Percentiles rank a stretch among this genome's conserved stretches.
These are phyloP conservation scores for Asterionellopsis glacialis DNA, from an alignment of 108 stramenopile genomes.

Conservation along the genomic window DNA sequence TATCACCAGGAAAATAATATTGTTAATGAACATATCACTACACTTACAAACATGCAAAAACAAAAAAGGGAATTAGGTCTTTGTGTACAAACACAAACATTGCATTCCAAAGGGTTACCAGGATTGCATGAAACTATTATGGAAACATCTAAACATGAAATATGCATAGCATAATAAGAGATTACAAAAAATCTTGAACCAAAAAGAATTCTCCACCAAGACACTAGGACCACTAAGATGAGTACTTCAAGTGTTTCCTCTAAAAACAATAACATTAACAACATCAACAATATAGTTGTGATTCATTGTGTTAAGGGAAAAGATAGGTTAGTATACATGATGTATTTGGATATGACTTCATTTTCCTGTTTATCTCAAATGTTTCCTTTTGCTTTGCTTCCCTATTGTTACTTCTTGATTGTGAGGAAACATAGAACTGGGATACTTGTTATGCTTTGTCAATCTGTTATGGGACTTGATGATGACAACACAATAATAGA, in stretches of 20 bases:
- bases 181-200: slow-evolving; percentile 36
- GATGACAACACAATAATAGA: slow-evolving; percentile 35
- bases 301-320: slow-evolving; percentile 58
- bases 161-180: slow-evolving; percentile 16
- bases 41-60: not conserved
- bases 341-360: not conserved
- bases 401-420: no score
- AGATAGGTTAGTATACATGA: slow-evolving; percentile 22
- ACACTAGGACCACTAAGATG: no score
- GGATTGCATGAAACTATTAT: slow-evolving; percentile 47
- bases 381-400: no score
- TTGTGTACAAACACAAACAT: not conserved
- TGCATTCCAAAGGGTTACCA: slow-evolving; percentile 13
- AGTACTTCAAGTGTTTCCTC: no score
- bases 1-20: no score
- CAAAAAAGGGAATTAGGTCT: not conserved
- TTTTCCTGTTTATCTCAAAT: no score
- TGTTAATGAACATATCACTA: no score
- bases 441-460: slow-evolving; percentile 37
- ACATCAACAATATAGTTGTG: not conserved
- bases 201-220: no score
- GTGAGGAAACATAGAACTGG: slow-evolving; percentile 20
- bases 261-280: no score
- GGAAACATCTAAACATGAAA: slow-evolving; percentile 22
- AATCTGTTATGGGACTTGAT: slow-evolving; percentile 24